These are phyloP conservation scores for Thielaviopsis ethacetica DNA, from an alignment of 2,329 filamentous ascomycete genomes.

Conservation along the genomic window DNA sequence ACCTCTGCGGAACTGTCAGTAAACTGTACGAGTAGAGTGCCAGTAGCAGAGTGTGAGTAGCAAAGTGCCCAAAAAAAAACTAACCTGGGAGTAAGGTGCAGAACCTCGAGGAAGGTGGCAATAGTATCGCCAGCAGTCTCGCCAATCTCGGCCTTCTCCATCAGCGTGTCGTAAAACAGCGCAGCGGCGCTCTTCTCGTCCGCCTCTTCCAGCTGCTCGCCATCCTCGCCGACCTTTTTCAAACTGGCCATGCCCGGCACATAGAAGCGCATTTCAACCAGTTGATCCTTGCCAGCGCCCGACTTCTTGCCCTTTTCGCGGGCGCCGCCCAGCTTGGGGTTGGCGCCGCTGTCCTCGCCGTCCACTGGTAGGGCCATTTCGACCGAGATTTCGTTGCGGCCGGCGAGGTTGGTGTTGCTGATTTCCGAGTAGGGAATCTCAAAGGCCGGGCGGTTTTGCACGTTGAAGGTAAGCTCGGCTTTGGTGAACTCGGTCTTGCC, in stretches of 20 bases:
- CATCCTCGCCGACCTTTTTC: slow-evolving; percentile 39
- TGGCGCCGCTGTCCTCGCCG: slow-evolving; percentile 54
- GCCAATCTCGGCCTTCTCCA: slow-evolving; percentile 97
- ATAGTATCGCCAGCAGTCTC: slow-evolving; percentile 98
- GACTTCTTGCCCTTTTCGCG: slow-evolving; percentile 72
- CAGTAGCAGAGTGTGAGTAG: too few species aligned
- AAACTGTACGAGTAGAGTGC: too few species aligned
- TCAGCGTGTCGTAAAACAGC: slow-evolving; percentile 94
- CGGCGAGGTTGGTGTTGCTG: slow-evolving; percentile 91
- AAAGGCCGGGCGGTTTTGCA: slow-evolving; percentile 90
- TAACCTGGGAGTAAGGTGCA: slow-evolving; percentile 88
- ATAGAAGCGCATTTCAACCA: slow-evolving; percentile 98
- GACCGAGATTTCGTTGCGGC: slow-evolving; percentile 93
- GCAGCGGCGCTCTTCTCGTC: slow-evolving; percentile 92
- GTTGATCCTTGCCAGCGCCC: slow-evolving; percentile 73
- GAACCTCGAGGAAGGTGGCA: slow-evolving; percentile 88
- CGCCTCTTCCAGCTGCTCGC: slow-evolving; percentile 51
- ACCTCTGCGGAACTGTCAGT: slow-evolving; percentile 44
- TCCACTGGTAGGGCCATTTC: slow-evolving; percentile 72
- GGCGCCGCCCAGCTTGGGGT: slow-evolving; percentile 52
- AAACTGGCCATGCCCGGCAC: slow-evolving; percentile 81
- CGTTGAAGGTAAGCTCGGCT: slow-evolving; percentile 87
- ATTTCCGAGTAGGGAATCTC: slow-evolving; percentile 96
- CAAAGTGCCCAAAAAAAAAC: too few species aligned
- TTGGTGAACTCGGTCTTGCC: slow-evolving; percentile 95